These are phyloP conservation scores for Citrus sp. DNA, from an alignment of 345 rosid genomes.

Conservation along the genomic window DNA sequence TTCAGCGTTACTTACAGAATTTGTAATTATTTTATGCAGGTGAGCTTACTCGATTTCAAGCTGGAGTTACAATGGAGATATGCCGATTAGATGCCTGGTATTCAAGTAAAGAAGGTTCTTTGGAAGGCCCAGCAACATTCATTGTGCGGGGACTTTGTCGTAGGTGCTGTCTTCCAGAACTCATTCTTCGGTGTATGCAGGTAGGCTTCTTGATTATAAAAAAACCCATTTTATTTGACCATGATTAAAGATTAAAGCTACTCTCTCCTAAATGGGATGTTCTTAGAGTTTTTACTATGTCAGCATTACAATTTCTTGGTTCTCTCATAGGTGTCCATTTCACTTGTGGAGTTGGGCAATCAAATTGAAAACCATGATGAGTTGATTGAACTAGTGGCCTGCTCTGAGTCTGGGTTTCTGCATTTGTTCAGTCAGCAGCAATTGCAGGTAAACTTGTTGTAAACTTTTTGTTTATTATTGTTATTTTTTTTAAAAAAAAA, in stretches of 20 bases:
- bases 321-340: conserved; percentile 71
- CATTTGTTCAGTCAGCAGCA: conserved; percentile 89
- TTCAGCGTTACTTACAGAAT: neutral
- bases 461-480: neutral
- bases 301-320: conserved; percentile 2
- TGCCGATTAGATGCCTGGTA: conserved; percentile 96
- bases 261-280: neutral
- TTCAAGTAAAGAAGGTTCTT: conserved; percentile 61
- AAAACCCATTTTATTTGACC: neutral
- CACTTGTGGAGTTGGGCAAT: conserved; percentile 60
- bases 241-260: neutral
- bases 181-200: conserved; percentile 85
- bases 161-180: conserved; percentile 92
- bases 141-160: conserved; percentile 84
- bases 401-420: conserved; percentile 64
- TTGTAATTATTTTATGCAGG: conserved; percentile 42
- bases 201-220: conserved; percentile 29
- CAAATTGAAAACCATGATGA: conserved; percentile 74
- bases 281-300: neutral
- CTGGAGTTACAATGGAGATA: conserved; percentile 91
- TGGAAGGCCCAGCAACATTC: conserved; percentile 76
- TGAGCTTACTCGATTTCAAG: conserved; percentile 85
- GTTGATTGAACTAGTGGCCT: conserved; percentile 73
- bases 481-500: too few relatives aligned
- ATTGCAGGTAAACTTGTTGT: conserved; percentile 53